Conservation (phyloP, 1,284 basidiomycete species). For the Mycena sp. region DNA sequence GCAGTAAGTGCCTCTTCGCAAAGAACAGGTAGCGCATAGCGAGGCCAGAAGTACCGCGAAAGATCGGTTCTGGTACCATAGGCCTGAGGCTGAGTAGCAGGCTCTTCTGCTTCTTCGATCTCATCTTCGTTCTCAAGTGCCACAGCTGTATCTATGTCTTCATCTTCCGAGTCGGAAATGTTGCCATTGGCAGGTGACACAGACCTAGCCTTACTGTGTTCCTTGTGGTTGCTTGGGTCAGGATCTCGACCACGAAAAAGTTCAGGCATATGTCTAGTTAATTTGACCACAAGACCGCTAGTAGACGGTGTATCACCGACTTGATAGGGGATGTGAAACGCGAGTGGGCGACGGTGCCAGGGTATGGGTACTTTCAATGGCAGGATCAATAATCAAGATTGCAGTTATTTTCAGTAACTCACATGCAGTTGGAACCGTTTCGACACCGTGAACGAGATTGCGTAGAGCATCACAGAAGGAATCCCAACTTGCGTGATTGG, state of each 20-base stretch:
- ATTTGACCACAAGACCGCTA: too few relatives aligned
- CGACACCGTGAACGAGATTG: too few relatives aligned
- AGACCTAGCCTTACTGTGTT: not conserved
- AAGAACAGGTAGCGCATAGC: not conserved
- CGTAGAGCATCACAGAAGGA: too few relatives aligned
- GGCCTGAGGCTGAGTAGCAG: not conserved
- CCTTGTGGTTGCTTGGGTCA: not conserved
- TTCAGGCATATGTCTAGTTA: constrained; percentile 1
- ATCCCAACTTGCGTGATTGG: too few relatives aligned
- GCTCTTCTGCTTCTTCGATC: not conserved
- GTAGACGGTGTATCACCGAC: not conserved
- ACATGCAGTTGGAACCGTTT: too few relatives aligned
- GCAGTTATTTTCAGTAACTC: not conserved
- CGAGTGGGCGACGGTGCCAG: not conserved
- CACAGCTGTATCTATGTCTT: not conserved
- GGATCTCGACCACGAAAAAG: not conserved
- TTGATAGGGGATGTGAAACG: not conserved
- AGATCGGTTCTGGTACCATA: not conserved
- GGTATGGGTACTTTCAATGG: not conserved
- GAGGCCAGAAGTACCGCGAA: not conserved
- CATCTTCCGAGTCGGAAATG: not conserved
- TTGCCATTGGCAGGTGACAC: not conserved
- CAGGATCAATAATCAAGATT: not conserved
- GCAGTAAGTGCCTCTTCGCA: not conserved
- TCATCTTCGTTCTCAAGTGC: not conserved